A percentile compares a stretch with the other conserved stretches of the same genome.
Conservation (phyloP, 768 basidiomycete species). For the Mycena belliarum region DNA sequence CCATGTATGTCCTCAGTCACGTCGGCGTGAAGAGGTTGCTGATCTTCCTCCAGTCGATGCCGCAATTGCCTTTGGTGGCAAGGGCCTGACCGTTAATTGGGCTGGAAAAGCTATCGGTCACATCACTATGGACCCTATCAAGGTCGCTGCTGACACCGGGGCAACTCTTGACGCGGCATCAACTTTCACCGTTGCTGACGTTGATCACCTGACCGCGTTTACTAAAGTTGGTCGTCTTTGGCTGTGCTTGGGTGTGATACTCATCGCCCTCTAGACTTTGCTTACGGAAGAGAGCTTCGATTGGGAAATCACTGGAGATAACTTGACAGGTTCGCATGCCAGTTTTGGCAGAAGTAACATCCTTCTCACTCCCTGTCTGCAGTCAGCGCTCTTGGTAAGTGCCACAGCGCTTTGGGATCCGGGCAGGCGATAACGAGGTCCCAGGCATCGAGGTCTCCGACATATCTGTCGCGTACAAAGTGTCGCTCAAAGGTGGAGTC, state of each 20-base stretch:
- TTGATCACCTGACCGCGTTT: constrained; percentile 59
- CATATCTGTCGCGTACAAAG: constrained; percentile 53
- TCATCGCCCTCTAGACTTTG: constrained; percentile 37
- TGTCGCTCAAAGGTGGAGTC: constrained; percentile 54
- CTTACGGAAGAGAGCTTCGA: constrained; percentile 66
- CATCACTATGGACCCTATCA: constrained; percentile 60
- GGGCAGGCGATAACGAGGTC: background rate
- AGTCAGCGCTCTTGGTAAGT: constrained; percentile 60
- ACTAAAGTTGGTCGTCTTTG: constrained; percentile 46
- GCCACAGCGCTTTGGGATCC: background rate
- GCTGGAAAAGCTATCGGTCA: constrained; percentile 54
- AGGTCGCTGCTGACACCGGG: constrained; percentile 64
- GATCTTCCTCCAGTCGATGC: constrained; percentile 52
- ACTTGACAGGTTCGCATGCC: constrained; percentile 51
- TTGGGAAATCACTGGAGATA: constrained; percentile 68
- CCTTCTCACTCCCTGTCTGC: background rate
- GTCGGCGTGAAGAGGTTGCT: background rate
- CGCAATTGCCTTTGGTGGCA: constrained; percentile 56
- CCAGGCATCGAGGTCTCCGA: constrained; percentile 59
- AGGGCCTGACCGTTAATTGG: constrained; percentile 65
- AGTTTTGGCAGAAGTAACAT: background rate
- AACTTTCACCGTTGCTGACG: constrained; percentile 58
- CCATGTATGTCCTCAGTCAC: constrained; percentile 54
- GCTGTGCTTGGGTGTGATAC: background rate
- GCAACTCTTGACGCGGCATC: constrained; percentile 55